phyloP scores from a whole-genome alignment of 768 basidiomycete species.

The Leccinum disarticulatum region DNA sequence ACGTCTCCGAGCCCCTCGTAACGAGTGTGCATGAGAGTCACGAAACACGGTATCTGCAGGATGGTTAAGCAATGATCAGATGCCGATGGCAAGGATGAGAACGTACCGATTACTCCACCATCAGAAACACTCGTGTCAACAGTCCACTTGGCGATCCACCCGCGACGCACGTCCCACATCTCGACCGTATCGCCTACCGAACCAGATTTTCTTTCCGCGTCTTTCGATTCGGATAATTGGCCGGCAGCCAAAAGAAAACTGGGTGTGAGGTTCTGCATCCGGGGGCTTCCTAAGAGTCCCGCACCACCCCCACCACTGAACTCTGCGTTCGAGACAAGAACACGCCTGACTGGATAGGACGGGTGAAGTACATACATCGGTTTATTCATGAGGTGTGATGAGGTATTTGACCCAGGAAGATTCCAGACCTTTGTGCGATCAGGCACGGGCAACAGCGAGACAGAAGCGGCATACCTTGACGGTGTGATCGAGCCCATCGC shows the following conservation, averaged over 20 bases:
- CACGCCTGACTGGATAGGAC: constrained; percentile 69
- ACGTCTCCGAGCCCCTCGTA: too few relatives aligned
- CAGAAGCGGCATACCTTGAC: constrained; percentile 57
- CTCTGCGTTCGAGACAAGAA: constrained; percentile 65
- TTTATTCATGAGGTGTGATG: constrained; percentile 58
- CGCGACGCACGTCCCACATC: constrained; percentile 84
- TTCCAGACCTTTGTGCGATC: constrained; percentile 64
- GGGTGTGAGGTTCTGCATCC: constrained; percentile 26
- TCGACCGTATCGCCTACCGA: constrained; percentile 61
- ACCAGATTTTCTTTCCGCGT: constrained; percentile 13
- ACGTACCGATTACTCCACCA: constrained; percentile 72
- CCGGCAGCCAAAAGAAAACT: constrained; percentile 19
- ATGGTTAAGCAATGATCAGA: not conserved
- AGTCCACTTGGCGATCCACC: constrained; percentile 82
- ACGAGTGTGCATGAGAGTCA: constrained; percentile 71
- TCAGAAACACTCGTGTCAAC: constrained; percentile 63
- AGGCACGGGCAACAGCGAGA: not conserved
- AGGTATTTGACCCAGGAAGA: constrained; percentile 38
- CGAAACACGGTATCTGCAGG: constrained; percentile 63
- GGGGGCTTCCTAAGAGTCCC: constrained; percentile 27
- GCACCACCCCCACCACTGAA: constrained; percentile 37
- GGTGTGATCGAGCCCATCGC: constrained; percentile 74
- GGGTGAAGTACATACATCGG: constrained; percentile 74
- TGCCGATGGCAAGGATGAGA: not conserved
- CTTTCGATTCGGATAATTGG: constrained; percentile 17